Percentiles rank a stretch among this genome's conserved stretches.
These are phyloP conservation scores for Coemansia sp. DNA, from an alignment of 192 early-diverging fungal species.

Conservation along the genomic window DNA sequence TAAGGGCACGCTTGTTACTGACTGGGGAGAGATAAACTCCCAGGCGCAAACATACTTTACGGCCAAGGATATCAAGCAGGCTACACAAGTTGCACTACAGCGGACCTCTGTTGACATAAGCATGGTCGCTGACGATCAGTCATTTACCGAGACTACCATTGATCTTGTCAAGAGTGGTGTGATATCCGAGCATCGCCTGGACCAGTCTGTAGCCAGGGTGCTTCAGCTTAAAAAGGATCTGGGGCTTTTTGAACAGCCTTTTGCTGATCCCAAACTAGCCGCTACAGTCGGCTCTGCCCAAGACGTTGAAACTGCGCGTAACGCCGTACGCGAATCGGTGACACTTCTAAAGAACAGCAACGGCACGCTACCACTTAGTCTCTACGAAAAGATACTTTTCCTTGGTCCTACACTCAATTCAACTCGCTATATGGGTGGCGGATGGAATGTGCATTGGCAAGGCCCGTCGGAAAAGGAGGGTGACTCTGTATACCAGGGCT, in stretches of 20 bases:
- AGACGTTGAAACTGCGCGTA: slow-evolving; percentile 47
- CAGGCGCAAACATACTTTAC: slow-evolving; percentile 52
- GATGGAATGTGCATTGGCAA: slow-evolving; percentile 58
- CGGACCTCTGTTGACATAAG: slow-evolving; percentile 59
- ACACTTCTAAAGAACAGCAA: slow-evolving; percentile 57
- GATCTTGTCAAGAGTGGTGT: slow-evolving; percentile 38
- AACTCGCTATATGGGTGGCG: slow-evolving; percentile 54
- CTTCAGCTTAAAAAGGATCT: slow-evolving; percentile 70
- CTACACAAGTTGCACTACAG: slow-evolving; percentile 43
- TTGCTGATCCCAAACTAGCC: slow-evolving; percentile 18
- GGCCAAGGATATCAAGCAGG: slow-evolving; percentile 40
- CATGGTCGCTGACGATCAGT: slow-evolving; percentile 61
- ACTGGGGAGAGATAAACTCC: slow-evolving; percentile 59
- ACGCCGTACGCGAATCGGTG: slow-evolving; percentile 56
- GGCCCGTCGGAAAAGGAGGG: slow-evolving; percentile 11
- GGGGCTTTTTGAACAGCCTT: slow-evolving; percentile 54
- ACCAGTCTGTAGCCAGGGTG: slow-evolving; percentile 55
- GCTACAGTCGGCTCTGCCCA: slow-evolving; percentile 47
- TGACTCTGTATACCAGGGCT: slow-evolving; percentile 24
- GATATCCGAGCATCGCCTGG: slow-evolving; percentile 39
- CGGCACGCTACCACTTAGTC: slow-evolving; percentile 48
- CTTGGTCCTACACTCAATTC: slow-evolving; percentile 59
- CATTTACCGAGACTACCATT: slow-evolving; percentile 43
- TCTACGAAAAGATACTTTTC: slow-evolving; percentile 51
- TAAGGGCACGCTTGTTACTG: slow-evolving; percentile 59